Evolutionary conservation across 768 basidiomycete species (phyloP).

Genomic region (Rhodotorula babjevae): DNA sequence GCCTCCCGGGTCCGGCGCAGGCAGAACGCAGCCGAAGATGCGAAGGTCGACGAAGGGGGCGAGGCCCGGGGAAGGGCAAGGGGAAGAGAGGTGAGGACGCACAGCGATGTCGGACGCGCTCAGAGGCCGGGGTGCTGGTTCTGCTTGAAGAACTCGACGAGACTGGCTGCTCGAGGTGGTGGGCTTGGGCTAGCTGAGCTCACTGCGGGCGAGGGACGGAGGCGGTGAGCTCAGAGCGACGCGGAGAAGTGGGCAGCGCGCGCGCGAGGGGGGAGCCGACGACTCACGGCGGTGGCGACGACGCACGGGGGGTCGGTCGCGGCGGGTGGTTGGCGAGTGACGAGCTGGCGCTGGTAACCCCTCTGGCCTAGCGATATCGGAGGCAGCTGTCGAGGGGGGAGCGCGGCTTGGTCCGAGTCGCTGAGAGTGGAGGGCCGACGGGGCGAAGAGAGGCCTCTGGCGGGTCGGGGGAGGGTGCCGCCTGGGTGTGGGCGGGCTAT

Average conservation of each 20-base stretch:
- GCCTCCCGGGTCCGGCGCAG: background rate
- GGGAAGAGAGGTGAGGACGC: background rate
- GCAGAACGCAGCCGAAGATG: background rate
- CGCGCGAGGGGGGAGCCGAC: too few relatives aligned
- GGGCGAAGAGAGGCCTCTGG: too few relatives aligned
- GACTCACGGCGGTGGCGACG: background rate
- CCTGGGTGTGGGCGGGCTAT: too few relatives aligned
- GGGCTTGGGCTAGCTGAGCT: background rate
- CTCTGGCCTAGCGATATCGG: constrained; percentile 25
- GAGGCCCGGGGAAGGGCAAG: background rate
- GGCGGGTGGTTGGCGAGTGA: background rate
- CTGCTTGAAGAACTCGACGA: background rate
- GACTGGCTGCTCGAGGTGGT: background rate
- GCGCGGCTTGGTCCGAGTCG: too few relatives aligned
- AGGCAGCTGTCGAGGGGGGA: constrained; percentile 10
- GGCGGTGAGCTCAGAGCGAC: too few relatives aligned
- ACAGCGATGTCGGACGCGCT: constrained; percentile 35
- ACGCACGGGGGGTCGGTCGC: background rate
- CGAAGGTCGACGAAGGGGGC: background rate
- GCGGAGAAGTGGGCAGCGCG: too few relatives aligned
- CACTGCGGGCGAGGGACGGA: too few relatives aligned
- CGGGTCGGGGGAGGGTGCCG: too few relatives aligned
- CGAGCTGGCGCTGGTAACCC: background rate
- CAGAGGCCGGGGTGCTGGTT: background rate
- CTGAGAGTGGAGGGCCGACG: too few relatives aligned